Base-by-base conservation (phyloP, 2,329 filamentous ascomycete genomes). In the Fusarium pseudonygamai region DNA sequence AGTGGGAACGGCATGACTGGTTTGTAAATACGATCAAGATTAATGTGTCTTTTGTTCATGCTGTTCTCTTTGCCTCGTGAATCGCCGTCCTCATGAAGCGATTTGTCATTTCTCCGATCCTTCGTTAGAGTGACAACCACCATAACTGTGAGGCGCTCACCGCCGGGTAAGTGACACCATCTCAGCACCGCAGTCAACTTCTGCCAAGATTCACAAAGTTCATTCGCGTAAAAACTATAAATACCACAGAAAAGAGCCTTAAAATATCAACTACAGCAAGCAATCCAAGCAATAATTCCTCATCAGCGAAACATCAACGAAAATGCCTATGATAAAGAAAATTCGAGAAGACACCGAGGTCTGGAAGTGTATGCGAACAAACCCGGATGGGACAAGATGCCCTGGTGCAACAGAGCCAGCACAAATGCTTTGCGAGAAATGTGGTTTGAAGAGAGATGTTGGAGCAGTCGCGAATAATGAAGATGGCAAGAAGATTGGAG, bases 141-240 rank as follows among this genome's bases (percentile, higher is more conserved):
- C 7, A 0, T 10, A 7, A 24, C 16, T 4, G 30, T 20, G 12
- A 20, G 11, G 16, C 4, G 13, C 18, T 4, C 4, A 6, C 6
- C 32, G 14, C 18, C 4, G 1, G 13, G 13, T 36, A 2, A 12
- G 6, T 22, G 5, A 26, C 4, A 20, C 8, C 6, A 22, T 26
- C n/a, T 22, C n/a, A 20, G 7, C n/a, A 11, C 9, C 2, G 0
- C 5, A 16, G 12, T 52, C n/a, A 15, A 6, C 6, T 2, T 14
- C 6, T 22, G 15, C 7, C 3, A 32, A 10, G 30, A 14, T 5
- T 7, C 5, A 13, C 30, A 7, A 4, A 5, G 0, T 6, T 2
- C 22, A 18, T 50, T 1, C 2, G 3, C 8, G 0, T 2, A 11
- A 7, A 3, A 1, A 13, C 15, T 15, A 47, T 30, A 20, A 7